Evolutionary conservation across 352 stramenopile genomes (phyloP), one percentile per base, ranked within the genome.

Genomic region (Globisporangium abappressorium): DNA sequence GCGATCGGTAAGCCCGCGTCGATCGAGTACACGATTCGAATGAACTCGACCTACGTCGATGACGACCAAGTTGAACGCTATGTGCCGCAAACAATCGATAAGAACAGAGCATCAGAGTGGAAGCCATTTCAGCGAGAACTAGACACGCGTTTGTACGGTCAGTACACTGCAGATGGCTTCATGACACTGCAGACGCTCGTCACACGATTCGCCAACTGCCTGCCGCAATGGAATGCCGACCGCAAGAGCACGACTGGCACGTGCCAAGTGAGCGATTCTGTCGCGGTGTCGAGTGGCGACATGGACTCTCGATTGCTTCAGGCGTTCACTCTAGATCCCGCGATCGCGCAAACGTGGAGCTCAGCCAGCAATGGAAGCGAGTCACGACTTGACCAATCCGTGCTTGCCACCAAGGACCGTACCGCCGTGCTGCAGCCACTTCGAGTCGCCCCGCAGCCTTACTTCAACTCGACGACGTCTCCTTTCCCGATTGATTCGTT

Each of bases 181-280:
- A 78, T 82, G 72, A 84, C 77, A 30, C 63, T 82, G 53, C 77
- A 84, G 59, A 84, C 77, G 38, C 70, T 80, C n/a, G 75, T 84
- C 33, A 69, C 77, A 5, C 77, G 77, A 30, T 84, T 84, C 24
- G 70, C 64, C 24, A 80, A 76, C 67, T 84, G 77, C 64, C 57
- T 82, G 53, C 75, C 77, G 0, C 62, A 70, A 41, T 84, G 75
- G 74, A 34, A 79, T 18, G 51, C 67, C 8, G 41, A 1, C 8
- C 71, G 22, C 22, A 73, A 76, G 53, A 61, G 34, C 0, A 79
- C 75, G 2, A 73, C 65, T 1, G 70, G 69, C 22, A 36, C 64
- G 18, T 84, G 77, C 57, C 72, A 80, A 33, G 72, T 70, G 5
- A 67, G 36, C 1, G 56, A 12, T 41, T 72, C 64, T 5, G 30